Conservation (phyloP, 192 early-diverging fungal genomes). For the Chytriomyces sp. region DNA sequence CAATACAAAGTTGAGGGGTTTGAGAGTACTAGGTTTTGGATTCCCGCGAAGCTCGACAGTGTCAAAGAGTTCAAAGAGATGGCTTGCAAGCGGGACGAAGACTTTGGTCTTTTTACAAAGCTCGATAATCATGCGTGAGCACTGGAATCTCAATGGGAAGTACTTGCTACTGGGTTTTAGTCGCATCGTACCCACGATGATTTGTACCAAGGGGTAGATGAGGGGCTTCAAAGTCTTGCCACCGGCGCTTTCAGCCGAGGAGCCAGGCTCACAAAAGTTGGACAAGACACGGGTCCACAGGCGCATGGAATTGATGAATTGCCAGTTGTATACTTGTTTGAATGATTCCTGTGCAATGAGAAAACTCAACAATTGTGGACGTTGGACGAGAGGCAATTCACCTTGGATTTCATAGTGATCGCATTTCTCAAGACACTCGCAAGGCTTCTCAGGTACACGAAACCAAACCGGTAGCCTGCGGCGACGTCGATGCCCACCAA, state of each 20-base stretch:
- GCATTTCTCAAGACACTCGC: slow-evolving; percentile 90
- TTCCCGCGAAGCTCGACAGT: slow-evolving; percentile 68
- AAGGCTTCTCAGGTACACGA: slow-evolving; percentile 90
- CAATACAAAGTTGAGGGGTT: slow-evolving; percentile 80
- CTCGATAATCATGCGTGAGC: slow-evolving; percentile 71
- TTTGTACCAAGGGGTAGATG: slow-evolving; percentile 80
- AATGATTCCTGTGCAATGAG: slow-evolving; percentile 62
- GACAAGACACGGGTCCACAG: slow-evolving; percentile 86
- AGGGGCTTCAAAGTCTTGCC: slow-evolving; percentile 50
- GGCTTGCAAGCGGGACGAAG: slow-evolving; percentile 83
- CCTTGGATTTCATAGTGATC: slow-evolving; percentile 77
- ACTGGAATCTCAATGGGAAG: slow-evolving; percentile 92
- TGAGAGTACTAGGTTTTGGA: slow-evolving; percentile 77
- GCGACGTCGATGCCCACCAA: slow-evolving; percentile 77
- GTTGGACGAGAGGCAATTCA: slow-evolving; percentile 16
- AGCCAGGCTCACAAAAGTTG: slow-evolving; percentile 65
- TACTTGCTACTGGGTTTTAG: slow-evolving; percentile 87
- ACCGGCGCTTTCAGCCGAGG: slow-evolving; percentile 50
- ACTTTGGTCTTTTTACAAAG: slow-evolving; percentile 70
- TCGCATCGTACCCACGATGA: slow-evolving; percentile 44
- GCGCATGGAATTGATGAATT: slow-evolving; percentile 88
- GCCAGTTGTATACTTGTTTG: slow-evolving; percentile 96
- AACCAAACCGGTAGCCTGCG: slow-evolving; percentile 89
- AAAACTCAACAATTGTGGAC: not conserved
- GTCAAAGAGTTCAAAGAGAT: slow-evolving; percentile 77